A percentile compares a stretch with the other conserved stretches of the same genome.
phyloP scores from a whole-genome alignment of 2,329 filamentous ascomycete species.

The Sporothrix schenckii region DNA sequence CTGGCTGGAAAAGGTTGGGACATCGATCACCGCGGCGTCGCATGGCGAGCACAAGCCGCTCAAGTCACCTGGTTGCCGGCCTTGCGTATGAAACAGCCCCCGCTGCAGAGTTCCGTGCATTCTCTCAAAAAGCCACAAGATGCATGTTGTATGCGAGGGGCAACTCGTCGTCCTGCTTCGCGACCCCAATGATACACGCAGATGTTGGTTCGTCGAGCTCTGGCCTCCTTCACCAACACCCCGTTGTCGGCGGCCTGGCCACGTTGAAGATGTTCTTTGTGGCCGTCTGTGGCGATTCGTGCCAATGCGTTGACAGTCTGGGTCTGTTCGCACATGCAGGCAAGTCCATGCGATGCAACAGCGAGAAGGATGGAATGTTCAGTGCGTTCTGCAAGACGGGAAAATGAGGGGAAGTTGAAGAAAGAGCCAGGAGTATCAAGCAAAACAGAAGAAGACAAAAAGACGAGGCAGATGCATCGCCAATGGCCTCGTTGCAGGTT shows the following conservation, averaged over 20 bases:
- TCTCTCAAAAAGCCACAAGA: neutral
- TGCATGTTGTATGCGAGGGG: neutral
- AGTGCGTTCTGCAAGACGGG: slow-evolving; percentile 4
- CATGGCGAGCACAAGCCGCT: slow-evolving; percentile 11
- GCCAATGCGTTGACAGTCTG: slow-evolving; percentile 7
- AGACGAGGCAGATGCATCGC: slow-evolving; percentile 1
- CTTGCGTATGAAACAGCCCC: slow-evolving; percentile 10
- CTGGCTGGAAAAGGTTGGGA: neutral
- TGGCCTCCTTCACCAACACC: slow-evolving; percentile 3
- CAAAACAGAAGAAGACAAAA: neutral
- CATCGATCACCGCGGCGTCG: slow-evolving; percentile 15
- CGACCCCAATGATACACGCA: neutral
- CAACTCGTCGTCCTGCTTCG: neutral
- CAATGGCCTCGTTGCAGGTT: slow-evolving; percentile 5
- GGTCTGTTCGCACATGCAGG: slow-evolving; percentile 16
- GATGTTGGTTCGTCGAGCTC: slow-evolving; percentile 19
- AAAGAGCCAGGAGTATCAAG: neutral
- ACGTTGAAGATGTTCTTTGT: neutral
- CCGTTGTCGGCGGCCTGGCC: slow-evolving; percentile 2
- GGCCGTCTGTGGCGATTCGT: neutral
- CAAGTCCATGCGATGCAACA: neutral
- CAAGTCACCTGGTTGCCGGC: neutral
- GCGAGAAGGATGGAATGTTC: neutral
- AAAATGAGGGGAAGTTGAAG: slow-evolving; percentile 17
- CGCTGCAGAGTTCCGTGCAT: slow-evolving; percentile 10